These are phyloP conservation scores for Starmerella floricola DNA, from an alignment of 805 yeast genomes.

Conservation along the genomic window DNA sequence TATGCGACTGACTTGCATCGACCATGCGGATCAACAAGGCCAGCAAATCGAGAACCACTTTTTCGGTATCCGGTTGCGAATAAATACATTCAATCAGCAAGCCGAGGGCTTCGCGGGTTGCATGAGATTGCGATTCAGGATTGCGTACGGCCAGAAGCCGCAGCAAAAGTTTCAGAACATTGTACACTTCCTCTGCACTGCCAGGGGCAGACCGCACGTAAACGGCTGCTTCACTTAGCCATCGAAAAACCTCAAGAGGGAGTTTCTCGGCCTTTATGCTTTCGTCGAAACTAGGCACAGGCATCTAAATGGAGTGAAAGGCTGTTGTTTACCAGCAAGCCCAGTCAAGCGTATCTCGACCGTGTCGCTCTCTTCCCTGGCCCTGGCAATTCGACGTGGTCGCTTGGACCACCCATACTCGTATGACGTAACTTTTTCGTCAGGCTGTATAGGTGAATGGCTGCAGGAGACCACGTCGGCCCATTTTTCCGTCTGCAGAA, in stretches of 20 bases:
- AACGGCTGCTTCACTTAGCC: conserved; percentile 18
- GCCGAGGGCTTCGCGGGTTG: conserved; percentile 20
- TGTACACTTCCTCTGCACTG: conserved; percentile 10
- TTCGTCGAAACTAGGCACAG: conserved; percentile 15
- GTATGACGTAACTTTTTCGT: neutral
- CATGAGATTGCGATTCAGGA: conserved; percentile 20
- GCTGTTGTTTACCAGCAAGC: neutral
- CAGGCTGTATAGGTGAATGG: no score
- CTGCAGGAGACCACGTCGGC: no score
- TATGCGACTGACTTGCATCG: conserved; percentile 13
- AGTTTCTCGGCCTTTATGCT: conserved; percentile 15
- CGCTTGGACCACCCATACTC: neutral
- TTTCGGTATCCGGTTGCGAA: conserved; percentile 11
- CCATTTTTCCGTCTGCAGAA: no score
- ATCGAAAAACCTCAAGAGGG: conserved; percentile 13
- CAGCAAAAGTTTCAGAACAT: conserved; percentile 15
- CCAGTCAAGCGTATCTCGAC: no score
- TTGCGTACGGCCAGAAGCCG: conserved; percentile 19
- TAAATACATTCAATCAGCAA: conserved; percentile 15
- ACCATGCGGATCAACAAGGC: conserved; percentile 18
- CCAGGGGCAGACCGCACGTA: conserved; percentile 11
- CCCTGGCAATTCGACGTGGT: no score
- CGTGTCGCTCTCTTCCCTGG: no score
- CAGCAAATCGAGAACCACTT: conserved; percentile 13
- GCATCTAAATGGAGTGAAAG: neutral